phyloP scores from a whole-genome alignment of 805 yeast species.

The Candida sithepensis region DNA sequence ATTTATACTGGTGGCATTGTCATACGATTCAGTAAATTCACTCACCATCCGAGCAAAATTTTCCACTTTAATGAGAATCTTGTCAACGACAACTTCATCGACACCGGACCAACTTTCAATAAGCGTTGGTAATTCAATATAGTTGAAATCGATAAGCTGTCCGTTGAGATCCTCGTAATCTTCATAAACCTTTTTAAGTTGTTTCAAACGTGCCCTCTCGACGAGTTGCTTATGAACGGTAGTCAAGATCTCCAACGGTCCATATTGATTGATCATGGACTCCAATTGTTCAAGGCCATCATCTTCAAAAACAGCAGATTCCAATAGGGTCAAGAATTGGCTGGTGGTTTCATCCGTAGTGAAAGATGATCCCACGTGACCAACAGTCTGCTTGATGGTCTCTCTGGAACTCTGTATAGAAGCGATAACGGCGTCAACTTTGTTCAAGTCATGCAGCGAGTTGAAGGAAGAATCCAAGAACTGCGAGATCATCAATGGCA shows the following conservation, averaged over 20 bases:
- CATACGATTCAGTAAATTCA: not conserved
- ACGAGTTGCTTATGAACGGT: slow-evolving; percentile 10
- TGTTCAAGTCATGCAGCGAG: slow-evolving; percentile 33
- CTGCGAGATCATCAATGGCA: slow-evolving; percentile 28
- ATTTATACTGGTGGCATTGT: not conserved
- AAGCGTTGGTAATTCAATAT: not conserved
- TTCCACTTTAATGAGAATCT: not conserved
- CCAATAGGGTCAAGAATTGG: not conserved
- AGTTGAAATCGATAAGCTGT: not conserved
- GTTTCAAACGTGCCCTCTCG: slow-evolving; percentile 10
- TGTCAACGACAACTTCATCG: not conserved
- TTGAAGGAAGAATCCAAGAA: slow-evolving; percentile 35
- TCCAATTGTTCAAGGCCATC: not conserved
- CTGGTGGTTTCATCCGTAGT: not conserved
- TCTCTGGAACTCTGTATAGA: slow-evolving; percentile 23
- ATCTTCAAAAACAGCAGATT: not conserved
- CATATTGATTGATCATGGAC: slow-evolving; percentile 15
- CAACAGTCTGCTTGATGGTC: not conserved
- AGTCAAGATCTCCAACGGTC: slow-evolving; percentile 17
- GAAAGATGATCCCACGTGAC: not conserved
- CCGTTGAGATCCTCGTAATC: not conserved
- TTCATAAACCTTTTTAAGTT: slow-evolving; percentile 4
- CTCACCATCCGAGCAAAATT: not conserved
- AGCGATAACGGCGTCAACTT: slow-evolving; percentile 26
- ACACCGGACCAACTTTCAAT: not conserved